Evolutionary conservation across 139 green algal genomes (phyloP).

Genomic region (Chlorella ohadii): DNA sequence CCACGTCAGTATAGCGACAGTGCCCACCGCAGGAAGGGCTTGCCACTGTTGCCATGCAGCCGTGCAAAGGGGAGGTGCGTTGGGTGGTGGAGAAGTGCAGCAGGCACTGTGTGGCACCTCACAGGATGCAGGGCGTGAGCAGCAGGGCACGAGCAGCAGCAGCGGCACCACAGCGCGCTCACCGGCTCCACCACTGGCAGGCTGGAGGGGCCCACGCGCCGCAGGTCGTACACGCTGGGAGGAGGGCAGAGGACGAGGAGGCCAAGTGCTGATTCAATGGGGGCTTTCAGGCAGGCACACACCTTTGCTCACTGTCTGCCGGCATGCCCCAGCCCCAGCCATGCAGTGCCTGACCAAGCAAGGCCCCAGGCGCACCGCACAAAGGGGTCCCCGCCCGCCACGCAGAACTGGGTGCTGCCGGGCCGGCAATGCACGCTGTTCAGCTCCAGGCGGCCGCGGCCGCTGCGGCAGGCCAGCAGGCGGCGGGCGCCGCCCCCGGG

Average conservation of each 20-base stretch:
- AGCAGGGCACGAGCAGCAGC: background rate
- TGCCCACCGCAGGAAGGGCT: no score
- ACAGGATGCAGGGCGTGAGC: no score
- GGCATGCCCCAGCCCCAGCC: no score
- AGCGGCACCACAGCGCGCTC: background rate
- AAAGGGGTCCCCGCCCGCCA: slow-evolving; percentile 56
- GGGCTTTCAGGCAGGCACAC: background rate
- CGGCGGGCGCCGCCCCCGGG: slow-evolving; percentile 1
- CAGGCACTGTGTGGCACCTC: no score
- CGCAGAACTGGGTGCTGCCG: slow-evolving; percentile 48
- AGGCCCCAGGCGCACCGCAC: slow-evolving; percentile 25
- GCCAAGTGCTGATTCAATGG: background rate
- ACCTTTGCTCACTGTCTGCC: no score
- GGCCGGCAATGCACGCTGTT: slow-evolving; percentile 60
- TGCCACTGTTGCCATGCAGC: no score
- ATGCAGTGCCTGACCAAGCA: no score
- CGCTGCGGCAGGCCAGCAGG: slow-evolving; percentile 37
- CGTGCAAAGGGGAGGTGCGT: no score
- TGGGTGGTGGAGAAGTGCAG: no score
- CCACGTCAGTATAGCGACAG: no score
- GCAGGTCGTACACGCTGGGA: slow-evolving; percentile 42
- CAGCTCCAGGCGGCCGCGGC: slow-evolving; percentile 27
- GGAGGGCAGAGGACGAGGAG: no score
- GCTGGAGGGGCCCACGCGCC: background rate
- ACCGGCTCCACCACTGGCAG: slow-evolving; percentile 6